phyloP scores from a whole-genome alignment of 108 stramenopile species.

The Nannochloropsis salina region DNA sequence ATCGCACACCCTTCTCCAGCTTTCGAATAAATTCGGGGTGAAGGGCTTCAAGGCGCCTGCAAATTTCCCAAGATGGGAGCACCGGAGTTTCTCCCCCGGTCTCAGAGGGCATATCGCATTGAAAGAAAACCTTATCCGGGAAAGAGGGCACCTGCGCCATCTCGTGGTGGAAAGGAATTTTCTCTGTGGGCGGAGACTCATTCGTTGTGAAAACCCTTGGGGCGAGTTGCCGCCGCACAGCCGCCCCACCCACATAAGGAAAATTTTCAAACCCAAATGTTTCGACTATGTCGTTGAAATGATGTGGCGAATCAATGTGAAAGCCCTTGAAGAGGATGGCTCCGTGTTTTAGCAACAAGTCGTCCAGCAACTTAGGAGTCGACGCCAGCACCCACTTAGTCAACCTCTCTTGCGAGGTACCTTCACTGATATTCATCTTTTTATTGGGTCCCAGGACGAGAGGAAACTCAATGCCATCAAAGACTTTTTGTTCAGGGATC shows the following conservation, averaged over 20 bases:
- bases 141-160: constrained; percentile 66
- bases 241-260: constrained; percentile 63
- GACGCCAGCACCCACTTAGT: neutral
- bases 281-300: constrained; percentile 60
- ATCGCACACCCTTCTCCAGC: constrained; percentile 59
- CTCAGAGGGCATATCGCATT: constrained; percentile 64
- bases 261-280: constrained; percentile 56
- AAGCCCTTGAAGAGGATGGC: constrained; percentile 62
- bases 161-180: constrained; percentile 77
- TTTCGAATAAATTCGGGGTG: constrained; percentile 63
- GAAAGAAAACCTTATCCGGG: constrained; percentile 68
- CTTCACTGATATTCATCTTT: neutral
- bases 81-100: constrained; percentile 72
- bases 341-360: constrained; percentile 54
- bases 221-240: constrained; percentile 63
- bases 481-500: neutral
- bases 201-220: constrained; percentile 68
- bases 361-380: constrained; percentile 25
- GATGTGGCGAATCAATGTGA: constrained; percentile 53
- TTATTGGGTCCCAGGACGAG: neutral
- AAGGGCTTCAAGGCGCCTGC: constrained; percentile 56
- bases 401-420: neutral
- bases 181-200: constrained; percentile 66
- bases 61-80: constrained; percentile 65
- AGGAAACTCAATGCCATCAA: constrained; percentile 23